A percentile compares a stretch with the other conserved stretches of the same genome.
Conservation (phyloP, 257 asterid species). For the Solanum appendiculatum region DNA sequence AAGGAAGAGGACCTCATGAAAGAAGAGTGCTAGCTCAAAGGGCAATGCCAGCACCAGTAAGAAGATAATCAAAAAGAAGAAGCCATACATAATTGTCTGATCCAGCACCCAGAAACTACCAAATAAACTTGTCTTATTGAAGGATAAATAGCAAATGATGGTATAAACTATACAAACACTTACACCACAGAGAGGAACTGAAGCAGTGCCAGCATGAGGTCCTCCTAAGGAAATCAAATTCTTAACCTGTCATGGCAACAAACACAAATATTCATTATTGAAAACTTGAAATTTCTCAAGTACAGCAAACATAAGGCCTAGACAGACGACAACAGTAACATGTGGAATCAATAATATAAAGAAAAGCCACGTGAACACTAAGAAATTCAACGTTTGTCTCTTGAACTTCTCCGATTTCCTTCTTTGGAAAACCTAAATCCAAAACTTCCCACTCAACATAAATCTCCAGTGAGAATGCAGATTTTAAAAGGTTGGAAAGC, state of each 20-base stretch:
- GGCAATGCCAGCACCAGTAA: background rate
- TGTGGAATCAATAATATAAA: background rate
- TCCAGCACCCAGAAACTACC: background rate
- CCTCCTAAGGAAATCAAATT: slow-evolving; percentile 83
- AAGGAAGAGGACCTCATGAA: background rate
- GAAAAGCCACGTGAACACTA: background rate
- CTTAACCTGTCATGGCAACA: slow-evolving; percentile 44
- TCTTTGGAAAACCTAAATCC: background rate
- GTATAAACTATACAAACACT: slow-evolving; percentile 16
- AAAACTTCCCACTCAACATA: background rate
- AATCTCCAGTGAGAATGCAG: background rate
- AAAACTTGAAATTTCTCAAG: background rate
- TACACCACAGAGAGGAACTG: slow-evolving; percentile 97
- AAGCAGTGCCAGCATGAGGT: slow-evolving; percentile 99
- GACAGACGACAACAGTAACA: background rate
- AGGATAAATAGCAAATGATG: background rate
- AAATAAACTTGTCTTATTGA: background rate
- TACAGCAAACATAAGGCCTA: background rate
- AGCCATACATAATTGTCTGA: background rate
- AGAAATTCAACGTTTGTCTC: background rate
- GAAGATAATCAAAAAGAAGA: background rate
- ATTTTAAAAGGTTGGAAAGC: background rate
- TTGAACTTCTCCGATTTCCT: background rate
- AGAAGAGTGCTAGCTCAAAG: background rate
- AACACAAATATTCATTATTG: background rate